phyloP scores from a whole-genome alignment of 768 basidiomycete genomes.

The Phanerochaete carnosa region DNA sequence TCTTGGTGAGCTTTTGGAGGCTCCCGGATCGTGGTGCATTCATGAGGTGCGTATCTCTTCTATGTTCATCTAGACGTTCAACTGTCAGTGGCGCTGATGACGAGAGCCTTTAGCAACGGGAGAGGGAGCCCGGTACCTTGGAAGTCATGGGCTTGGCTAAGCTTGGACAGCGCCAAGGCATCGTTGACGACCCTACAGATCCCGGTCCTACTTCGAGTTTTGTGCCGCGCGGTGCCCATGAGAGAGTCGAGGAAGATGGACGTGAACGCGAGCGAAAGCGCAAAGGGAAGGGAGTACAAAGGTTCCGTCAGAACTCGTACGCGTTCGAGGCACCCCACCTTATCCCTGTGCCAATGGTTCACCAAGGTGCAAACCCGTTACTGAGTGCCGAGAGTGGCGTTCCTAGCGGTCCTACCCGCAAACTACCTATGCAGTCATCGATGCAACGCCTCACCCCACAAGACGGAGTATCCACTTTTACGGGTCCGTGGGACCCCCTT shows the following conservation, averaged over 20 bases:
- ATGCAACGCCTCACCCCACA: constrained; percentile 16
- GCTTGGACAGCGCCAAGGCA: constrained; percentile 9
- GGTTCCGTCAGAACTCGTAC: constrained; percentile 38
- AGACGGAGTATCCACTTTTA: constrained; percentile 1
- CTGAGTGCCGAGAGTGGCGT: constrained; percentile 28
- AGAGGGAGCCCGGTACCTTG: constrained; percentile 14
- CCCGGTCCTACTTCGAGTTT: constrained; percentile 35
- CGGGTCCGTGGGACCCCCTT: constrained; percentile 21
- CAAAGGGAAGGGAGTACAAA: constrained; percentile 51
- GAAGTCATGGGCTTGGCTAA: constrained; percentile 17
- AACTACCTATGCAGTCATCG: constrained; percentile 15
- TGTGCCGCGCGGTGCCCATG: constrained; percentile 51
- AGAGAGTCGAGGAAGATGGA: constrained; percentile 58
- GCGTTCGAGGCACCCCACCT: constrained; percentile 82
- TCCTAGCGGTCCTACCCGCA: neutral
- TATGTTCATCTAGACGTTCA: too few species aligned
- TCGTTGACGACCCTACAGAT: constrained; percentile 43
- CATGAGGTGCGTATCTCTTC: too few species aligned
- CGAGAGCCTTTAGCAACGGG: constrained; percentile 17
- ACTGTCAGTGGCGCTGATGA: constrained; percentile 9
- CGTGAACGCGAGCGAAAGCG: constrained; percentile 46
- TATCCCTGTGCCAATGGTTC: constrained; percentile 39
- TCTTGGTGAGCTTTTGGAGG: too few species aligned
- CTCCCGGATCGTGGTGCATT: too few species aligned
- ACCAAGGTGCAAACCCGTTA: constrained; percentile 28